Evolutionary conservation across 2,329 filamentous ascomycete genomes (phyloP), one percentile per base, ranked within the genome.

Genomic region (Paecilomyces variotii): DNA sequence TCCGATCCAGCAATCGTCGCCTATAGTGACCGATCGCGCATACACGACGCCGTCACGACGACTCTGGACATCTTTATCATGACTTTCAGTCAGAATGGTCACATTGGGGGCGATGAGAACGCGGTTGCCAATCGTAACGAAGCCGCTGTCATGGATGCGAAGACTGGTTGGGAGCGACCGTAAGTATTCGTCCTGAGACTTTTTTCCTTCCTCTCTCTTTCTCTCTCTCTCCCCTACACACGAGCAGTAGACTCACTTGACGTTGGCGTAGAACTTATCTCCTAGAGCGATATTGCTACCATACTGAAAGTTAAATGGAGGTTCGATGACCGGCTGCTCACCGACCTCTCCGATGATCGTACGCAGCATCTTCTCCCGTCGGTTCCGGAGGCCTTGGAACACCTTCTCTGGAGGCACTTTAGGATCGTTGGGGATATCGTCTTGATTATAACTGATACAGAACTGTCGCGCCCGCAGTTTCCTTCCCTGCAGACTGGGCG

Each of bases 251-350:
- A 61, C 60, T 12, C 9, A 63, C 61, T 63, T 63, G 53, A 60
- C 60, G 34, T 63, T 66, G 34, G 82, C 78, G 64, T 86, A 88
- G 67, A 87, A 85, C 9, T 77, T 72, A 53, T 83, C 75, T 9
- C 86, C 85, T 0, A 87, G 72, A 4, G 72, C 76, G 59, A 87
- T 81, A 65, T 87, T 88, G 70, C 81, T 85, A 3, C 85, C 86
- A 60, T 88, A 88, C 67, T 88, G 84, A 35, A 87, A 76, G 56
- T 76, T 76, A 57, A 88, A 74, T 0, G 85, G 84, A 0, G 85
- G 81, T 67, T 88, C 85, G 56, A 87, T 79, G 64, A 80, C 59
- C 11, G 57, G 56, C 5, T 34, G 32, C 27, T 56, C 45, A 5
- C 61, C 60, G n/a, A 62, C 30, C 45, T 32, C 30, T 6, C 62